Evolutionary conservation across 1,139 yeast species (phyloP), one percentile per base, ranked within the genome.

Genomic region (Zhuliangozyma blackwelliae): DNA sequence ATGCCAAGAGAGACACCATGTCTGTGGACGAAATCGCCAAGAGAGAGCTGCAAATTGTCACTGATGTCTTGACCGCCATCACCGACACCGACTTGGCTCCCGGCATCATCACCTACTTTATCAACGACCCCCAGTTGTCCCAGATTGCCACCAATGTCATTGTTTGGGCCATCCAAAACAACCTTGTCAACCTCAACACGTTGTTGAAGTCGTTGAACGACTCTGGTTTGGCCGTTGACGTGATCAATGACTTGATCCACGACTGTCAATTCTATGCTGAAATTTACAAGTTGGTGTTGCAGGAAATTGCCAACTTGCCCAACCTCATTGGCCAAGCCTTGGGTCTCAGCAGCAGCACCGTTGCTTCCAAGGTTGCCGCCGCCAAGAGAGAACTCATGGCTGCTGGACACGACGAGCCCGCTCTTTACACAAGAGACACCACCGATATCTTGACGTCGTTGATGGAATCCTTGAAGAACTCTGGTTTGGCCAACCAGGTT

Each of bases 391-490:
- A 47, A 33, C 31, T 35, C 27, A 28, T 34, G 36, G 28, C 10
- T 10, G 16, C 4, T 16, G 16, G 16, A 16, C 39, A 33, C 9
- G 7, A n/a, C 9, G 35, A 26, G 19, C 42, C 40, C 32, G 40
- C 37, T 11, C 29, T 33, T 13, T 40, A 32, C 20, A 31, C 46
- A 19, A 48, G 53, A 45, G 47, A 52, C 30, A 45, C 43, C 6
- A 40, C 46, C 32, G 50, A 46, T 12, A 49, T 65, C 36, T 52
- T 67, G 40, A 55, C 65, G 36, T 55, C 61, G 40, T 64, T 69
- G 51, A 59, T 69, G 68, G 72, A 68, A 49, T 68, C 75, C 2
- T 66, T 69, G 51, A 68, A 67, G 52, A 45, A 58, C 40, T 68
- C 75, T 25, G 75, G 75, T 35, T 67, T 69, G 52, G 74, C 72